Evolutionary conservation across 2,329 filamentous ascomycete species (phyloP), one percentile per base, ranked within the genome.

Genomic region (Colletotrichum karsti): DNA sequence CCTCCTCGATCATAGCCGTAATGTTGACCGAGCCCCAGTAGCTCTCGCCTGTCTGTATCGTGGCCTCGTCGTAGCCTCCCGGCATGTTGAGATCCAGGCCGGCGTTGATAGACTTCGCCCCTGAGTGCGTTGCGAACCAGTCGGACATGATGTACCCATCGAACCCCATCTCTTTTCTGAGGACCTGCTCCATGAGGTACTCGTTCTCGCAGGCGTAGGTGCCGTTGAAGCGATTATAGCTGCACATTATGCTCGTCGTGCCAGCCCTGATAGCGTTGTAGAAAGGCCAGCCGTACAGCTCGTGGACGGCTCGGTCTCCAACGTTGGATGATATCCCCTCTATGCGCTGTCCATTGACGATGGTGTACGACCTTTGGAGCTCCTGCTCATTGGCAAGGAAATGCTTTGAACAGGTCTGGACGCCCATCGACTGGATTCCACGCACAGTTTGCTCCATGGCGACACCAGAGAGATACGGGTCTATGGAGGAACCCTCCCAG

Each of bases 81-180:
- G 92, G 92, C 92, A 95, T 95, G 2, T 90, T 90, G 92, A 94
- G 93, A 76, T 95, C 93, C 68, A 95, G 77, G 33, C 93, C 93
- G 18, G 88, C 87, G 69, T 91, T 84, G 26, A 92, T 89, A 46
- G 86, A 85, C 6, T 84, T 84, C 6, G 89, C 87, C 67, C 92
- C 93, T 22, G 89, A 89, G 79, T 95, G 92, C 74, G 94, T 92
- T 2, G 91, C 93, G 71, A 86, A 83, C 93, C 93, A 95, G 77
- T 96, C 93, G 57, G 77, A 82, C 77, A 85, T 78, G 39, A 84
- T 75, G 57, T 82, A 83, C 4, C 82, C 92, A 85, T 74, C 89
- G 84, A 95, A 95, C 12, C 91, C 92, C 9, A 96, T 84, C 76
- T 94, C 90, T 9, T 84, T 79, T 79, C 93, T 93, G n/a, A 93